Base-by-base conservation (phyloP, 2,329 filamentous ascomycete species). In the Neoarthrinium moseri region DNA sequence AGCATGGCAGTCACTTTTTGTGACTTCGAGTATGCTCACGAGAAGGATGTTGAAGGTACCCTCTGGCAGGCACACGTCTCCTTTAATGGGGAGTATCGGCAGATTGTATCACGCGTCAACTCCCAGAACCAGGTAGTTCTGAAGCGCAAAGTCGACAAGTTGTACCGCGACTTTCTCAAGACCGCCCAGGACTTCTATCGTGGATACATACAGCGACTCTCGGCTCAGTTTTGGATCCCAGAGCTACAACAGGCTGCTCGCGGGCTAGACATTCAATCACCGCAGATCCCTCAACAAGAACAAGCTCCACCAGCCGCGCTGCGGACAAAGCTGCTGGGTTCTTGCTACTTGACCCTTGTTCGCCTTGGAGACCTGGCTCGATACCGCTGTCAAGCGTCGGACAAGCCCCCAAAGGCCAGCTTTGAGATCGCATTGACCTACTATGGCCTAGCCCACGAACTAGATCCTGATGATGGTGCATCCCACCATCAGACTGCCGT, bases 401-500 rank as follows among this genome's bases (percentile, higher is more conserved):
- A 78, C 49, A 91, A 87, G 64, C 43, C 56, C 22, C 56, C 60
- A n/a, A 80, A 83, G 52, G 83, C 84, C 43, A 87, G 87, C 56
- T 95, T 89, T 74, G 87, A 87, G 21, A 82, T 82, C 12, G 90
- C 92, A 12, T 76, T 91, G 58, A 84, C 86, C 10, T 96, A 92
- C 66, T 97, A 99, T 65, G 75, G 80, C 45, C 74, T 97, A 49
- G 94, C 94, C 18, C 82, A 84, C 52, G 82, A 87, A 42, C 78
- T 97, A 43, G 80, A 87, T 55, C 90, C 92, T 3, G 74, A 81
- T 15, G 90, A 87, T 36, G 92, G 92, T 23, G 81, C 84, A 51
- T 87, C 90, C 13, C 87, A 95, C 60, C 92, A 99, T 59, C 94
- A 97, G 65, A 83, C 94, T 64, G 91, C 89, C 27, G 88, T 97